Conservation (phyloP, 1,284 basidiomycete species). For the Apiotrichum akiyoshidainum region DNA sequence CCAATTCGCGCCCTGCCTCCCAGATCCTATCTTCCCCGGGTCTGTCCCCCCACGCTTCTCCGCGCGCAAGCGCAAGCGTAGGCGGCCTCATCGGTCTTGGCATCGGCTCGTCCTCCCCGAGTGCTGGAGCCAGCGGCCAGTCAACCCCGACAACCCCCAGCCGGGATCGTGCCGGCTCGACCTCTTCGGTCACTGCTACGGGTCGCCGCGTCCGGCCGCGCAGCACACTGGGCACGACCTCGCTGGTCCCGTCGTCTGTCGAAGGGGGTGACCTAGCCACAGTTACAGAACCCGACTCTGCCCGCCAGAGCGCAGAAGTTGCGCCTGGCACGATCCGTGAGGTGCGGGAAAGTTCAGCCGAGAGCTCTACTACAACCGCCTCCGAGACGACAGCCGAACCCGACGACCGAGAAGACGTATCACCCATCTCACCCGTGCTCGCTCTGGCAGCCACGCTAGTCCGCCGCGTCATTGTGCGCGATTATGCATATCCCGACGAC, state of each 20-base stretch:
- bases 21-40: conserved; percentile 21
- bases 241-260: not conserved
- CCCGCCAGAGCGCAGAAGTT: no score
- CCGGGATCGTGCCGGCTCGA: conserved; percentile 10
- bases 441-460: conserved; percentile 6
- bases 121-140: not conserved
- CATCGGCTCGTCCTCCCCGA: not conserved
- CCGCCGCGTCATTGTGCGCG: conserved; percentile 36
- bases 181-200: not conserved
- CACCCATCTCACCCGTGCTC: not conserved
- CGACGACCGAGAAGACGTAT: not conserved
- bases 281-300: not conserved
- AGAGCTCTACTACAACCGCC: not conserved
- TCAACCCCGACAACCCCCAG: not conserved
- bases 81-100: not conserved
- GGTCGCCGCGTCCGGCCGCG: conserved; percentile 10
- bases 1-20: conserved; percentile 32
- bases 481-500: conserved; percentile 34
- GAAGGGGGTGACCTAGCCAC: not conserved
- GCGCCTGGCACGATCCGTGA: not conserved
- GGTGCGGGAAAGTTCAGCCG: not conserved
- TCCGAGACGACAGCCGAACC: not conserved
- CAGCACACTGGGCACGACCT: conserved; percentile 11
- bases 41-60: conserved; percentile 8
- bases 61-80: not conserved